Evolutionary conservation across 495 filamentous ascomycete species (phyloP).

Genomic region (Podospora tetraspora): DNA sequence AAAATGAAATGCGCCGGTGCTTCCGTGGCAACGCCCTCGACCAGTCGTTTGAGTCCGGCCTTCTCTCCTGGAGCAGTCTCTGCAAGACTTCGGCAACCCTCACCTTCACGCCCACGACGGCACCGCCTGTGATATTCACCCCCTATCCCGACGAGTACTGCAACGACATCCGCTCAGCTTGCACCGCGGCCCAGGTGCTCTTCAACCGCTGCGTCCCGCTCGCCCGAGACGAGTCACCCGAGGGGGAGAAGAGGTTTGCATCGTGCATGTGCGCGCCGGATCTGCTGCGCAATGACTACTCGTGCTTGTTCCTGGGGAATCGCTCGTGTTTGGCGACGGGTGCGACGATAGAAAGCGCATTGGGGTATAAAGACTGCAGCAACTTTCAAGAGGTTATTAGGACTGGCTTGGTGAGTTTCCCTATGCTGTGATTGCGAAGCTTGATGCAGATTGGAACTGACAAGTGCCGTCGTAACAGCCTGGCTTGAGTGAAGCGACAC

Average conservation of each 20-base stretch:
- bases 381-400: not conserved
- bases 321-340: not conserved
- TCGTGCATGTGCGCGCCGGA: not conserved
- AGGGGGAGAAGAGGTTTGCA: not conserved
- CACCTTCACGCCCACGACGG: conserved; percentile 1
- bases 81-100: not conserved
- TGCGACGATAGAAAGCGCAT: not conserved
- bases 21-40: not conserved
- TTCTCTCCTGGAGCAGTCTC: not conserved
- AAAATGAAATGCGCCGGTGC: not conserved
- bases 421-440: not conserved
- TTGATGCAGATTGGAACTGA: not conserved
- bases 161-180: not conserved
- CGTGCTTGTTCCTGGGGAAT: not conserved
- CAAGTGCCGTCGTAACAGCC: not conserved
- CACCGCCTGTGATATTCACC: not conserved
- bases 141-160: not conserved
- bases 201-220: not conserved
- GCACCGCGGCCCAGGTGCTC: not conserved
- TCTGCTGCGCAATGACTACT: not conserved
- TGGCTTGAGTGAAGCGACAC: not conserved
- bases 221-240: not conserved
- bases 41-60: not conserved
- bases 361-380: not conserved
- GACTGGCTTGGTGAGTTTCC: not conserved